Percentiles rank a stretch among this genome's conserved stretches.
Conservation (phyloP, 1,284 basidiomycete genomes). For the Puccinia coronata region DNA sequence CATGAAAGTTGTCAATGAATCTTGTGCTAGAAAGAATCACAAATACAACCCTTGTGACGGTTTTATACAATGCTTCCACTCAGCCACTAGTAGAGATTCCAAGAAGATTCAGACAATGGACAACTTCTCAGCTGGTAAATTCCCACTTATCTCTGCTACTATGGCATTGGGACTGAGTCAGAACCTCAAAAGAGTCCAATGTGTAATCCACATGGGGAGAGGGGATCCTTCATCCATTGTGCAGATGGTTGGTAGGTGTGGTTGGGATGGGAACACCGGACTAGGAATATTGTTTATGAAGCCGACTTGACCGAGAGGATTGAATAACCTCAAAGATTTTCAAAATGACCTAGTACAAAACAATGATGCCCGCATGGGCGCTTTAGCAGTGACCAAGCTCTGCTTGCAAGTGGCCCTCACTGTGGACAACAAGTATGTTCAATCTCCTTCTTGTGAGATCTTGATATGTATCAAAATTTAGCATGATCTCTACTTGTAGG, state of each 20-base stretch:
- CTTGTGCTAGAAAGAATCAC: neutral
- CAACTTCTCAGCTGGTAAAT: neutral
- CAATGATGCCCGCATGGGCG: neutral
- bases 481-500: too few species aligned
- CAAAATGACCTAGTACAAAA: neutral
- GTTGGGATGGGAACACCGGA: neutral
- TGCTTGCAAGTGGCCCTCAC: neutral
- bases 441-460: too few species aligned
- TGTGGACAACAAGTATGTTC: neutral
- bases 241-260: constrained; percentile 10
- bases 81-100: neutral
- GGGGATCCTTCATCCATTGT: neutral
- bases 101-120: neutral
- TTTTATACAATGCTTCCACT: neutral
- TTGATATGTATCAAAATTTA: neutral
- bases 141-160: neutral
- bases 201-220: neutral
- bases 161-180: constrained; percentile 15
- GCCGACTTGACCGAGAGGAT: neutral
- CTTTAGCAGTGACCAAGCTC: neutral
- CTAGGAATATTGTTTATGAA: neutral
- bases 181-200: neutral
- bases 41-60: neutral
- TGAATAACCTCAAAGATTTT: neutral
- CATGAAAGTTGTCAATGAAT: neutral